Evolutionary conservation across 768 basidiomycete species (phyloP), one percentile per base, ranked within the genome.

Genomic region (Agrocybe pediades): DNA sequence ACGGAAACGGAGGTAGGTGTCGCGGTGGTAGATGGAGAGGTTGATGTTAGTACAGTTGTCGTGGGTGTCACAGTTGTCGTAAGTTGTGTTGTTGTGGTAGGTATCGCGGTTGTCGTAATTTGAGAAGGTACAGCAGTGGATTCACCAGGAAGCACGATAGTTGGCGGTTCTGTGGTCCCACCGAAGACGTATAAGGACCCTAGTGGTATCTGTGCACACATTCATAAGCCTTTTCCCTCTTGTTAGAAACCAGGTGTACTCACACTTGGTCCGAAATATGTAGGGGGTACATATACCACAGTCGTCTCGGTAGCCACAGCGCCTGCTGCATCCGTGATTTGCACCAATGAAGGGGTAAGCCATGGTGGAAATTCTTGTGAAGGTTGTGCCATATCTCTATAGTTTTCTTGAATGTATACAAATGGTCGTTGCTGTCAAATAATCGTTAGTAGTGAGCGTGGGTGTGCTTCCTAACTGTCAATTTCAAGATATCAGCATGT

Each of bases 221-320:
- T 13, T 56, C 1, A 64, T 46, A 40, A 41, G n/a, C 26, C 30
- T 17, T 21, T 41, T 29, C 29, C 16, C 36, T 17, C 51, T 49
- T 19, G 21, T 49, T 51, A 23, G 41, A 29, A n/a, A 6, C 3
- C 13, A 42, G 24, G 17, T 46, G 16, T 7, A 81, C 89, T 81
- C 65, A 92, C 90, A 67, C 86, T 85, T 49, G 91, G 89, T 25
- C 91, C 91, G 59, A 81, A 90, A 70, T 92, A 93, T 0, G 90
- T 92, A 59, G 91, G 71, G 36, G 91, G 88, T 46, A 92, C 65
- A 59, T 78, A 82, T 23, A 89, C 61, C 9, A 87, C 71, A 26
- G 71, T 76, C 21, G 83, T 84, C 40, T 76, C 74, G 13, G 87
- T 89, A 44, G 81, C 74, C 50, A 84, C 61, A 27, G 80, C 69